Percentiles rank a stretch among this genome's conserved stretches.
These are phyloP conservation scores for Chimonanthus praecox DNA, from an alignment of 164 flowering plant species.

Conservation along the genomic window DNA sequence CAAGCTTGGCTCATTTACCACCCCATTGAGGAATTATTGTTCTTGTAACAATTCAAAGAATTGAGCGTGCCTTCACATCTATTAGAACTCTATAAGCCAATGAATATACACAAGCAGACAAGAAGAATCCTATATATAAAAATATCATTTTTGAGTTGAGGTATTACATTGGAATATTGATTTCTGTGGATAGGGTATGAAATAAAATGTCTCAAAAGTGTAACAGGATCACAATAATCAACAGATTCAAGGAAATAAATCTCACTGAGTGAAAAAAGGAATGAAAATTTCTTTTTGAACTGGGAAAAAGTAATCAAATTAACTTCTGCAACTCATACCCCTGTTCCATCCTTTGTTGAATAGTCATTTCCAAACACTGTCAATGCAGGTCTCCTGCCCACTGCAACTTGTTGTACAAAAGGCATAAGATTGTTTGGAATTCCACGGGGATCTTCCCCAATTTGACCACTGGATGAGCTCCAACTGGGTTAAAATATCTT, in stretches of 20 bases:
- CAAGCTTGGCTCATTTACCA: no score
- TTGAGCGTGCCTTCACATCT: no score
- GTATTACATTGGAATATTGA: no score
- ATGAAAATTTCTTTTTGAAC: background rate
- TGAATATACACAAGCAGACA: no score
- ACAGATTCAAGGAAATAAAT: background rate
- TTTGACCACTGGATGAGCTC: constrained; percentile 63
- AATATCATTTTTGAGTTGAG: no score
- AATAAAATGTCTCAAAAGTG: background rate
- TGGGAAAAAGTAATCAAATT: no score
- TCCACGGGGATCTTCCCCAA: constrained; percentile 73
- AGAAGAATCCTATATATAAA: no score
- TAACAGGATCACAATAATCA: background rate
- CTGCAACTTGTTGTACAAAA: constrained; percentile 93
- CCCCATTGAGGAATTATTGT: no score
- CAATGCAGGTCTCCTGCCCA: constrained; percentile 73
- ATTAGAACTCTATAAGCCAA: no score
- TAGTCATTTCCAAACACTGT: constrained; percentile 83
- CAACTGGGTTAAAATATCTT: constrained; percentile 67
- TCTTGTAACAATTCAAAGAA: no score
- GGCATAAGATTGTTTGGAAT: constrained; percentile 75
- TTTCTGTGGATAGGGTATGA: no score
- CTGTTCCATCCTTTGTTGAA: constrained; percentile 83
- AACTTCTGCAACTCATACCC: constrained; percentile 36
- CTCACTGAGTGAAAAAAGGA: background rate